These are phyloP conservation scores for Penicillium sp. DNA, from an alignment of 2,329 filamentous ascomycete genomes.

Conservation along the genomic window DNA sequence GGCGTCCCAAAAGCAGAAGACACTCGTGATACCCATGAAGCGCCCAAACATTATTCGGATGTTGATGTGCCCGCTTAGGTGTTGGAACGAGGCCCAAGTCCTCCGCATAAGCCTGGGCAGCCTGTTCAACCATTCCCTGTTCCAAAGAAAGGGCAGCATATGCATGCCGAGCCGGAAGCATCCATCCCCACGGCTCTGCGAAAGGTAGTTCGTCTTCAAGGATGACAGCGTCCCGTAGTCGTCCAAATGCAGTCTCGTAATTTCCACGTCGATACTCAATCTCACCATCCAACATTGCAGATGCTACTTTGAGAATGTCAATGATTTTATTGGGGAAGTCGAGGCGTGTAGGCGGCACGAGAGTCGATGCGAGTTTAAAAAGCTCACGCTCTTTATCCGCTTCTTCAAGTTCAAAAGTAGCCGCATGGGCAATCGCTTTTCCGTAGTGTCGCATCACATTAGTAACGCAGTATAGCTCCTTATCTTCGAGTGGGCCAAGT, in stretches of 20 bases:
- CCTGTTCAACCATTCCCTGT: constrained; percentile 58
- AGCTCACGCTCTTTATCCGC: constrained; percentile 53
- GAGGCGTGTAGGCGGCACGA: constrained; percentile 60
- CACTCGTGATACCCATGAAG: constrained; percentile 73
- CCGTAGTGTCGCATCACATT: constrained; percentile 69
- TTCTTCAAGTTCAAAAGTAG: constrained; percentile 52
- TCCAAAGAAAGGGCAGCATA: constrained; percentile 68
- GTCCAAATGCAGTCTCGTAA: constrained; percentile 58
- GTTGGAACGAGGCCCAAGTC: constrained; percentile 60
- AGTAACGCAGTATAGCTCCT: constrained; percentile 65
- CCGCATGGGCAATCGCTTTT: constrained; percentile 65
- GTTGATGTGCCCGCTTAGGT: constrained; percentile 62
- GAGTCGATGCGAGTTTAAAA: constrained; percentile 53
- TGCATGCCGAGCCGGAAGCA: constrained; percentile 70
- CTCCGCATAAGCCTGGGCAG: constrained; percentile 57
- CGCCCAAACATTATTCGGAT: constrained; percentile 73
- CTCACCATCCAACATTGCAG: constrained; percentile 69
- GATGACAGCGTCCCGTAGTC: constrained; percentile 57
- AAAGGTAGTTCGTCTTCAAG: constrained; percentile 65
- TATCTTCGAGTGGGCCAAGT: constrained; percentile 57
- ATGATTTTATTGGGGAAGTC: constrained; percentile 66
- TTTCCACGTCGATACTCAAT: constrained; percentile 65
- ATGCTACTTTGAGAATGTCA: constrained; percentile 63
- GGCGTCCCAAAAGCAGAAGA: constrained; percentile 53
- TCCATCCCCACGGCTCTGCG: constrained; percentile 75